Conservation (phyloP, 176 grass and related monocot species). For the Chloris gayana region DNA sequence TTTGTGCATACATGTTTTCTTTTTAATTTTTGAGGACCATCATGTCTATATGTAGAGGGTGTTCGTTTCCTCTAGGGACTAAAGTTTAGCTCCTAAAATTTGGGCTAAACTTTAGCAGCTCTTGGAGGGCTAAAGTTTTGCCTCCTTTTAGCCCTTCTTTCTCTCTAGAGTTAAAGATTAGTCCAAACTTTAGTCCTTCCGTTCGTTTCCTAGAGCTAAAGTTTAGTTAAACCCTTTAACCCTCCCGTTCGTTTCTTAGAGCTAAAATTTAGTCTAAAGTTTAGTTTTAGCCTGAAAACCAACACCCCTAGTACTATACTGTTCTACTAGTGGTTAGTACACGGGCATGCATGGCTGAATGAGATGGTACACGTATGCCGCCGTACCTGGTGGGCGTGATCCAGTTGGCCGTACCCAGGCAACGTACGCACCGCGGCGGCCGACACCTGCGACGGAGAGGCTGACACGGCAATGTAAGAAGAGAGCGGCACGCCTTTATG, state of each 20-base stretch:
- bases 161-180: too few relatives aligned
- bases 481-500: not conserved
- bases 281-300: too few relatives aligned
- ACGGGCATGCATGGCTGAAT: not conserved
- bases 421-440: not conserved
- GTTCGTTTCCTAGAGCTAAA: too few relatives aligned
- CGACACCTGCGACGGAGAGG: slow-evolving; percentile 5
- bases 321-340: not conserved
- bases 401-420: not conserved
- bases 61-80: too few relatives aligned
- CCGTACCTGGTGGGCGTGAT: not conserved
- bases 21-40: not conserved
- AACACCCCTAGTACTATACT: not conserved
- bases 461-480: not conserved
- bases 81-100: too few relatives aligned
- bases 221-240: too few relatives aligned
- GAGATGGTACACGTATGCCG: not conserved
- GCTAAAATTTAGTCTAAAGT: too few relatives aligned
- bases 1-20: not conserved
- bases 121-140: too few relatives aligned
- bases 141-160: too few relatives aligned
- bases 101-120: too few relatives aligned
- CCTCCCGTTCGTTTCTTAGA: too few relatives aligned
- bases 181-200: too few relatives aligned
- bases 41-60: not conserved